These are phyloP conservation scores for Claviceps pusilla DNA, from an alignment of 2,329 filamentous ascomycete species.

Conservation along the genomic window DNA sequence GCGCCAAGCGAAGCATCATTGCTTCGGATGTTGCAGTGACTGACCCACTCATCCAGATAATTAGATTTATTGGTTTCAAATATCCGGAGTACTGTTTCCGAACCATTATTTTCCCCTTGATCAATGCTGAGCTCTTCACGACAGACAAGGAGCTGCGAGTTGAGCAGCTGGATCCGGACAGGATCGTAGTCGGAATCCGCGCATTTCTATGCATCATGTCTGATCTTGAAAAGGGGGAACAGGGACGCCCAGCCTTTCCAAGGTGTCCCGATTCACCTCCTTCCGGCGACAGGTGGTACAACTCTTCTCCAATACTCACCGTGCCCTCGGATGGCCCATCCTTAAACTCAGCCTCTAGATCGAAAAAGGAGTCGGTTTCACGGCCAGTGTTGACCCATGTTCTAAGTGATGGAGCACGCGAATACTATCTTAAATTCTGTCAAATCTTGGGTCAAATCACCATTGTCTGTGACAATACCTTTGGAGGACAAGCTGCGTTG, in stretches of 20 bases:
- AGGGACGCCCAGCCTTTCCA: constrained; percentile 69
- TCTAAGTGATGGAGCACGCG: constrained; percentile 62
- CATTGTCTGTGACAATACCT: constrained; percentile 89
- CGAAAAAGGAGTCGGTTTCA: constrained; percentile 51
- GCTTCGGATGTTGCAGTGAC: constrained; percentile 72
- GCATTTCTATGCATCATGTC: constrained; percentile 87
- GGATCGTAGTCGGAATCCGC: constrained; percentile 92
- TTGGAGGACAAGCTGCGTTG: constrained; percentile 85
- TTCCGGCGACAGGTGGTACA: constrained; percentile 28
- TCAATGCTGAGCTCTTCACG: constrained; percentile 81
- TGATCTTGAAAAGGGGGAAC: constrained; percentile 74
- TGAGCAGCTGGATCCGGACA: constrained; percentile 87
- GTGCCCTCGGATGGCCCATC: constrained; percentile 18
- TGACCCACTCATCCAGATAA: constrained; percentile 83
- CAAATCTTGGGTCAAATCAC: constrained; percentile 93
- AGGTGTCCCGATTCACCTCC: constrained; percentile 38
- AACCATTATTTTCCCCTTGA: constrained; percentile 82
- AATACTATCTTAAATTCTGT: constrained; percentile 83
- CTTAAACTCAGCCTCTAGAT: constrained; percentile 11
- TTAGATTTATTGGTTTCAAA: constrained; percentile 86
- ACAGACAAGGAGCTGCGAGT: constrained; percentile 65
- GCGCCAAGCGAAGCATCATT: constrained; percentile 64
- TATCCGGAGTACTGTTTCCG: constrained; percentile 88
- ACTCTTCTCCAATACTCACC: constrained; percentile 37
- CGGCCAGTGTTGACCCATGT: constrained; percentile 44